phyloP scores from a whole-genome alignment of 495 filamentous ascomycete species.

The Xylaria longipes region DNA sequence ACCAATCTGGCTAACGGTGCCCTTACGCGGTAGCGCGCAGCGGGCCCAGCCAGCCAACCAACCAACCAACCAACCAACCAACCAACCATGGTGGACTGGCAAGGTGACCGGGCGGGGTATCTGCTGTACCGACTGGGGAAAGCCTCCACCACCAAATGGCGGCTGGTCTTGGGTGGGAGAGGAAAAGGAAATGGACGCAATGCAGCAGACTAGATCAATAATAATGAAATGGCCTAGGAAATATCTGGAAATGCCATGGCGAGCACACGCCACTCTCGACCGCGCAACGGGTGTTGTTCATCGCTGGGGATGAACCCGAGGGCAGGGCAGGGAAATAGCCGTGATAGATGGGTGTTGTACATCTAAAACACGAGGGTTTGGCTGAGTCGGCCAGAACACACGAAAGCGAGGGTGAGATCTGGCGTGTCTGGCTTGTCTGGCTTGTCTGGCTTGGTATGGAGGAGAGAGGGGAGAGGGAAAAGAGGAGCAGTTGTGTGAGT shows the following conservation, averaged over 20 bases:
- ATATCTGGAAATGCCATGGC: neutral
- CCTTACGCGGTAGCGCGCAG: slow-evolving; percentile 26
- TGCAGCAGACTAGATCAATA: slow-evolving; percentile 1
- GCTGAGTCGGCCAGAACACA: slow-evolving; percentile 19
- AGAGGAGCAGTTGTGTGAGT: slow-evolving; percentile 21
- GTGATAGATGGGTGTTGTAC: slow-evolving; percentile 6
- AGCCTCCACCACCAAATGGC: slow-evolving; percentile 20
- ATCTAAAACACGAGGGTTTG: slow-evolving; percentile 20
- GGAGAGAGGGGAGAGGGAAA: slow-evolving; percentile 16
- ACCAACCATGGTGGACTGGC: slow-evolving; percentile 17
- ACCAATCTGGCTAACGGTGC: slow-evolving; percentile 14
- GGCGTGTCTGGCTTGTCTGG: too few species aligned
- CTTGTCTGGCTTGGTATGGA: slow-evolving; percentile 22
- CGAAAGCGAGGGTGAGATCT: slow-evolving; percentile 18
- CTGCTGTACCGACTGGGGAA: slow-evolving; percentile 22
- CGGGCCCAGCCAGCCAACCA: slow-evolving; percentile 4
- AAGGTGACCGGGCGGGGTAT: slow-evolving; percentile 25
- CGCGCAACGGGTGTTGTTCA: neutral
- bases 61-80: slow-evolving; percentile 16
- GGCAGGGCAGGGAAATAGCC: neutral
- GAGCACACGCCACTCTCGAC: neutral
- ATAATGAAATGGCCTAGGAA: slow-evolving; percentile 3
- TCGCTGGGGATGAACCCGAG: neutral
- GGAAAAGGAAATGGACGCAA: neutral
- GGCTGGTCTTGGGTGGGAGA: slow-evolving; percentile 8